Evolutionary conservation across 2,329 filamentous ascomycete genomes (phyloP).

Genomic region (Pseudogymnoascus sp.): DNA sequence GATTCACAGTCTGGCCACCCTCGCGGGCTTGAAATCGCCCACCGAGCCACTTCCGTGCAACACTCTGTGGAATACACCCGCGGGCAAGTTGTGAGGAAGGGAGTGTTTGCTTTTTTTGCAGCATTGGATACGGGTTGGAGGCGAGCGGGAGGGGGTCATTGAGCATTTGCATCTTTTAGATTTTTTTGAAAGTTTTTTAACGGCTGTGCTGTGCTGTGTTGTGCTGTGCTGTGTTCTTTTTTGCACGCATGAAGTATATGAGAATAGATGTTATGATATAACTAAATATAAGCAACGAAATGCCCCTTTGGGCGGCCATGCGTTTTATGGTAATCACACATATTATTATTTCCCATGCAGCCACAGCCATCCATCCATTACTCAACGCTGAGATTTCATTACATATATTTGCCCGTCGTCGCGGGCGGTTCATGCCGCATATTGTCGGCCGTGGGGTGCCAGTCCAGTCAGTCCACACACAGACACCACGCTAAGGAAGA

Average conservation of each 20-base stretch:
- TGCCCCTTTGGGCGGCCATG: conserved; percentile 5
- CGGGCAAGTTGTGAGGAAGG: conserved; percentile 10
- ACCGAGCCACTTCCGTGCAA: conserved; percentile 1
- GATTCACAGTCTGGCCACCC: conserved; percentile 57
- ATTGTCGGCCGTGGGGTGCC: not conserved
- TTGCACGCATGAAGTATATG: conserved; percentile 6
- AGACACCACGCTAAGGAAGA: not conserved
- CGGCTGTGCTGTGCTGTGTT: not conserved
- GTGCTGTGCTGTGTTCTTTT: too few species aligned
- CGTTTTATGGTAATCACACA: conserved; percentile 4
- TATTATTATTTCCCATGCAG: not conserved
- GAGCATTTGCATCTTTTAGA: conserved; percentile 10
- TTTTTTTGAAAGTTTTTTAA: not conserved
- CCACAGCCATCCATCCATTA: not conserved
- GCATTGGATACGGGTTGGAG: conserved; percentile 8
- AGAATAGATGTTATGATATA: conserved; percentile 7
- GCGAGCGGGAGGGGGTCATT: not conserved
- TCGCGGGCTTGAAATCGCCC: conserved; percentile 27
- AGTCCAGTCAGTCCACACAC: not conserved
- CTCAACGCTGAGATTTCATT: conserved; percentile 1
- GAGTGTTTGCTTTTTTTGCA: not conserved
- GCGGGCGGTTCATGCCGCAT: conserved; percentile 1
- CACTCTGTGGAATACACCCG: conserved; percentile 19
- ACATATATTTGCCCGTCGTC: not conserved
- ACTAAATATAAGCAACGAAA: conserved; percentile 5